Evolutionary conservation across 257 asterid genomes (phyloP), one percentile per base, ranked within the genome.

Genomic region (Vinca minor): DNA sequence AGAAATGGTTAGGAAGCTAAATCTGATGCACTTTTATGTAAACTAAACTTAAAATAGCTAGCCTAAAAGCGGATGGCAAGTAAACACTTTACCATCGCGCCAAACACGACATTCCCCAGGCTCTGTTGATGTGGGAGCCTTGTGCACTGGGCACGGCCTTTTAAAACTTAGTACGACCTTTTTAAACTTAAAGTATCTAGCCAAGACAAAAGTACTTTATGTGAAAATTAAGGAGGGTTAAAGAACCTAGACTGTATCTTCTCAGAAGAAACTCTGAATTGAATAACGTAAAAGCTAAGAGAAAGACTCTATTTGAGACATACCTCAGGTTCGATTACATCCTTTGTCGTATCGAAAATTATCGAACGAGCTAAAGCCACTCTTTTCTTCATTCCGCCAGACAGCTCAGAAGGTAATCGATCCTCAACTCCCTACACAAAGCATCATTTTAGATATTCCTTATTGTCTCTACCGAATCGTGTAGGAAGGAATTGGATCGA

Each of bases 331-430:
- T 93, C 99, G 69, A 84, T 72, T 42, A 81, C 39, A 58, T 86
- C 88, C 78, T 85, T 93, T 17, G 96, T 83, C 46, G 95, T 81
- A 80, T 93, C 97, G 79, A 84, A 85, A 70, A 93, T 85, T 67
- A 93, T 87, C 50, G 99, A 89, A 66, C 99, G 96, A 62, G 99
- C 99, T 73, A 93, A 76, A 66, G 99, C 97, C 69, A 93, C 99
- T 83, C 99, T 84, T 76, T 93, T 93, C 82, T 93, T 93, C 99
- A 93, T 93, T 74, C 99, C 99, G 60, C 99, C 99, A 47, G 97
- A 93, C 77, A 93, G 79, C 75, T 93, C 99, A 67, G 99, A 85
- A 56, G 99, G 97, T 73, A 93, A 69, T 12, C 97, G 87, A 65
- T 92, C 82, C 77, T 92, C 96, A 71, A 87, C 96, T 78, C 89